phyloP scores from a whole-genome alignment of 176 grass and related monocot genomes.

The Miscanthus lutarioriparius region DNA sequence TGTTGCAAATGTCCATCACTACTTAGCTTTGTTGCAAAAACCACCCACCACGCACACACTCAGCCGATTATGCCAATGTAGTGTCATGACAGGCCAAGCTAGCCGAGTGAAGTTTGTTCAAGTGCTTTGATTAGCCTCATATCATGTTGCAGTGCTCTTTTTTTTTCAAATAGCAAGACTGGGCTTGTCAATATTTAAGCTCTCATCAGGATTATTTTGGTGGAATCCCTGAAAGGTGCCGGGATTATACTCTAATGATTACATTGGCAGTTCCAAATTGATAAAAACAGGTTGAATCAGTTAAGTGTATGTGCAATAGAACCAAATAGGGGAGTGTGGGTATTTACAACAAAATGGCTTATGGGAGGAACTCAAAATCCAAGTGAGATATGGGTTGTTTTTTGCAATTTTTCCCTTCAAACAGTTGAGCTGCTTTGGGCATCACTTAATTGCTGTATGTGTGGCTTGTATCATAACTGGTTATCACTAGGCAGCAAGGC shows the following conservation, averaged over 20 bases:
- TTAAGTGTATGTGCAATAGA: not conserved
- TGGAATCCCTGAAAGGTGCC: not conserved
- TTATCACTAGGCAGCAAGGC: not conserved
- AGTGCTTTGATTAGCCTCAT: no score
- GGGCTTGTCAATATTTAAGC: not conserved
- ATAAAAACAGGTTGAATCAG: not conserved
- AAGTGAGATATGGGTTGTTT: not conserved
- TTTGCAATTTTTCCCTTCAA: not conserved
- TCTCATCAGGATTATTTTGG: not conserved
- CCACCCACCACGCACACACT: not conserved
- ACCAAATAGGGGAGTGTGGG: not conserved
- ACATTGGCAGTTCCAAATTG: not conserved
- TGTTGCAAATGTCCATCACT: not conserved
- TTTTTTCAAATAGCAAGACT: no score
- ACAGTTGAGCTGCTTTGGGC: not conserved
- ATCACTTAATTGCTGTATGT: constrained; percentile 17
- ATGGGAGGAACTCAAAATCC: not conserved
- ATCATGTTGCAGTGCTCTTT: no score
- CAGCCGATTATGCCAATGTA: not conserved
- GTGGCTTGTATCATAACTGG: constrained; percentile 11
- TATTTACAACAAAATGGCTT: not conserved
- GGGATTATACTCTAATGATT: not conserved
- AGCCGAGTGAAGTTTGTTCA: not conserved
- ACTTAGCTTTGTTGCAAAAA: not conserved
- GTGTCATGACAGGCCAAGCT: not conserved